Evolutionary conservation across 805 yeast species (phyloP).

Genomic region (Spathaspora hagerdaliae): DNA sequence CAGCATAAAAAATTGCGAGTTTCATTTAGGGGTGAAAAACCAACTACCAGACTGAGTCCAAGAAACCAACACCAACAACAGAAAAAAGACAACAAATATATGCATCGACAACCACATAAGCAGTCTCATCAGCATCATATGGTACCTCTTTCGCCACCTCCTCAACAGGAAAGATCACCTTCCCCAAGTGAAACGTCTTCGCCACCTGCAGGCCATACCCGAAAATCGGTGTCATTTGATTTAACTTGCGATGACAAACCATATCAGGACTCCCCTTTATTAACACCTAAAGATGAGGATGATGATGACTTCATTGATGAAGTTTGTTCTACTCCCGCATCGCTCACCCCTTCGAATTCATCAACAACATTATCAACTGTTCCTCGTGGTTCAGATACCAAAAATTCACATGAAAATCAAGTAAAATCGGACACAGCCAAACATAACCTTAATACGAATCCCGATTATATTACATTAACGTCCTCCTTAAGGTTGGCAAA

Average conservation of each 20-base stretch:
- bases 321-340: conserved; percentile 2
- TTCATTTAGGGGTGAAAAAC: neutral
- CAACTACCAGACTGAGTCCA: conserved; percentile 1
- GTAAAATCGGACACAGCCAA: neutral
- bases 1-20: neutral
- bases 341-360: conserved; percentile 2
- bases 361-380: conserved; percentile 2
- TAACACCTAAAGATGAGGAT: conserved; percentile 42
- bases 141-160: conserved; percentile 10
- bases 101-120: conserved; percentile 4
- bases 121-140: conserved; percentile 3
- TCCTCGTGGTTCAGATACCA: neutral
- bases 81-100: neutral
- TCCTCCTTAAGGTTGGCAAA: conserved; percentile 28
- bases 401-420: neutral
- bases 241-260: conserved; percentile 17
- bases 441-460: conserved; percentile 13
- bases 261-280: conserved; percentile 31
- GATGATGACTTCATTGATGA: conserved; percentile 15
- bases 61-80: conserved; percentile 3
- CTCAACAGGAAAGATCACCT: conserved; percentile 22
- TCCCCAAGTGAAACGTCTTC: conserved; percentile 11
- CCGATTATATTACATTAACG: conserved; percentile 34
- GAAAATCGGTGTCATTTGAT: conserved; percentile 27
- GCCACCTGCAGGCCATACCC: conserved; percentile 10